Percentiles rank a stretch among this genome's conserved stretches.
These are phyloP conservation scores for Epichloe sibirici DNA, from an alignment of 2,329 filamentous ascomycete species.

Conservation along the genomic window DNA sequence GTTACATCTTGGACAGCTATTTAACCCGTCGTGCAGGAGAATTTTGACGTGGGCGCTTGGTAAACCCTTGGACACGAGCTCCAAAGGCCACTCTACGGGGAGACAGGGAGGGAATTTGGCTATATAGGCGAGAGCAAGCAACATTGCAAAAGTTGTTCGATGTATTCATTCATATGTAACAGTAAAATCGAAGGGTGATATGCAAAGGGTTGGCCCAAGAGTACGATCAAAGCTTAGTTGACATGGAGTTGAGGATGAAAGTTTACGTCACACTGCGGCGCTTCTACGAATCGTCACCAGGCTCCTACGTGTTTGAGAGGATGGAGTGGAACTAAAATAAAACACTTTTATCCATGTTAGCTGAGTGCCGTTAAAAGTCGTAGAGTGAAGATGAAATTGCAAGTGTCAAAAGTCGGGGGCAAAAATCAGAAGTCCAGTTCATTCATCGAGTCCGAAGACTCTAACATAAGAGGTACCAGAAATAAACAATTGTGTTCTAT, in stretches of 20 bases:
- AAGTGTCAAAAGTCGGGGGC: slow-evolving; percentile 7
- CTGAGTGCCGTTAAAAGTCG: neutral
- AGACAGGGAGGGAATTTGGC: slow-evolving; percentile 4
- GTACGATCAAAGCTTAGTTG: neutral
- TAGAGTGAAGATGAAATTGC: neutral
- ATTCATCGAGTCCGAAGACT: slow-evolving; percentile 60
- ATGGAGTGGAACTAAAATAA: neutral
- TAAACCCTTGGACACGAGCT: slow-evolving; percentile 28
- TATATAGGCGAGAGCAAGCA: slow-evolving; percentile 4
- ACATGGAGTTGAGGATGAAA: neutral
- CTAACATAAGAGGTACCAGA: slow-evolving; percentile 99
- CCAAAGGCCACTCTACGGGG: neutral
- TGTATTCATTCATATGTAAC: slow-evolving; percentile 10
- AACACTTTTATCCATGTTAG: slow-evolving; percentile 5
- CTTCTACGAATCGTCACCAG: neutral
- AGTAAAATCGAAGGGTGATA: slow-evolving; percentile 3
- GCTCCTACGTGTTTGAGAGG: neutral
- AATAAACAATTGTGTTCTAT: slow-evolving; percentile 52
- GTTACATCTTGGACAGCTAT: neutral
- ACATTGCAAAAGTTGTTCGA: neutral
- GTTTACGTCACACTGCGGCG: neutral
- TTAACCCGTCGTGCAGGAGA: slow-evolving; percentile 52
- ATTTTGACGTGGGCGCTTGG: slow-evolving; percentile 87
- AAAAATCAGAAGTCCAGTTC: slow-evolving; percentile 69
- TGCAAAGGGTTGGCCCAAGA: neutral